Evolutionary conservation across 495 filamentous ascomycete genomes (phyloP).

Genomic region (Extremus antarcticus): DNA sequence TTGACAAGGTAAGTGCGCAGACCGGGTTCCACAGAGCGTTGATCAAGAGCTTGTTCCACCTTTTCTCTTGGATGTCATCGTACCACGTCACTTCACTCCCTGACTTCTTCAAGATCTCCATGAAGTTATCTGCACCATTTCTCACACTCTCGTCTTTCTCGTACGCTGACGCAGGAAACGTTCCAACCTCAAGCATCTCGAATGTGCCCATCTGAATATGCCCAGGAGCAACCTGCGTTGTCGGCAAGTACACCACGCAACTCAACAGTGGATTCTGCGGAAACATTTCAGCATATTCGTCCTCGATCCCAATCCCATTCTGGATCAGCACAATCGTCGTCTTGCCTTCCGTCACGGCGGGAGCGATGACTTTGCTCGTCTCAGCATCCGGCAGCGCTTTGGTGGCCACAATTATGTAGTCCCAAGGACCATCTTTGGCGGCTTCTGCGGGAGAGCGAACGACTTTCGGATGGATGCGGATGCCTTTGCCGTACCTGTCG

Average conservation of each 20-base stretch:
- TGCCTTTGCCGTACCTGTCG: conserved; percentile 31
- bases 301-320: conserved; percentile 47
- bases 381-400: conserved; percentile 28
- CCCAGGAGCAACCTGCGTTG: conserved; percentile 32
- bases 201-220: conserved; percentile 23
- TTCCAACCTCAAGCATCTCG: conserved; percentile 38
- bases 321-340: conserved; percentile 45
- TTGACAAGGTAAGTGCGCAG: conserved; percentile 37
- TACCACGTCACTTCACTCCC: conserved; percentile 32
- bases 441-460: conserved; percentile 34
- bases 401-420: conserved; percentile 44
- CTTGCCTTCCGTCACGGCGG: conserved; percentile 29
- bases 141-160: conserved; percentile 20
- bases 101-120: conserved; percentile 28
- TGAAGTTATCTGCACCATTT: conserved; percentile 28
- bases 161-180: conserved; percentile 31
- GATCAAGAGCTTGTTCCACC: conserved; percentile 43
- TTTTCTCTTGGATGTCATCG: conserved; percentile 40
- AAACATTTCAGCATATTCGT: conserved; percentile 34
- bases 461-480: conserved; percentile 32
- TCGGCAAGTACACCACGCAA: conserved; percentile 40
- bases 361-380: conserved; percentile 31
- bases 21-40: conserved; percentile 45
- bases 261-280: conserved; percentile 37
- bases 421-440: conserved; percentile 24